A percentile compares a stretch with the other conserved stretches of the same genome.
Evolutionary conservation across 768 basidiomycete genomes (phyloP).

Genomic region (Dacryopinax primogenitus): DNA sequence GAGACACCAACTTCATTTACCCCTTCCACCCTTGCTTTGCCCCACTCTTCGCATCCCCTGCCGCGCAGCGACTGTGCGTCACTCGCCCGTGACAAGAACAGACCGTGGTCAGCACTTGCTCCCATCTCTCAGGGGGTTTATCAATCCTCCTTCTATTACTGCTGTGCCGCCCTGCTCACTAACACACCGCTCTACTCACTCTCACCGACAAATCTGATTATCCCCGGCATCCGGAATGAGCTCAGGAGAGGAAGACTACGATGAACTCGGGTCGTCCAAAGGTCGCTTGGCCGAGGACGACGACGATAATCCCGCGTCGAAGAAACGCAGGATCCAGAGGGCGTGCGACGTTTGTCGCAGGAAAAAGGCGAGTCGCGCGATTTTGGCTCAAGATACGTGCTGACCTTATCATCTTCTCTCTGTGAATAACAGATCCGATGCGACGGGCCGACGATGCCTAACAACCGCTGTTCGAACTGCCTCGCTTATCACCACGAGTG

Average conservation of each 20-base stretch:
- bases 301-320: neutral
- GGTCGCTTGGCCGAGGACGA: neutral
- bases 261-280: neutral
- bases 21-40: too few relatives aligned
- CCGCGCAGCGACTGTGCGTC: too few relatives aligned
- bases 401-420: neutral
- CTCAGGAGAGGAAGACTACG: constrained; percentile 1
- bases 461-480: constrained; percentile 53
- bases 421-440: neutral
- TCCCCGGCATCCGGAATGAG: neutral
- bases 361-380: neutral
- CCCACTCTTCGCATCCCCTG: too few relatives aligned
- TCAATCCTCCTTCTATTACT: too few relatives aligned
- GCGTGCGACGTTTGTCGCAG: constrained; percentile 2
- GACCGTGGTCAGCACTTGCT: too few relatives aligned
- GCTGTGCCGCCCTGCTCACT: too few relatives aligned
- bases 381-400: neutral
- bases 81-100: too few relatives aligned
- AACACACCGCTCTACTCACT: too few relatives aligned
- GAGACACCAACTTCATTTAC: too few relatives aligned
- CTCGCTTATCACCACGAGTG: constrained; percentile 46
- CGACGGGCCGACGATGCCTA: constrained; percentile 32
- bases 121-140: too few relatives aligned
- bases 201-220: neutral
- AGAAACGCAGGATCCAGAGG: neutral